These are phyloP conservation scores for Clathrus columnatus DNA, from an alignment of 768 basidiomycete genomes.

Conservation along the genomic window DNA sequence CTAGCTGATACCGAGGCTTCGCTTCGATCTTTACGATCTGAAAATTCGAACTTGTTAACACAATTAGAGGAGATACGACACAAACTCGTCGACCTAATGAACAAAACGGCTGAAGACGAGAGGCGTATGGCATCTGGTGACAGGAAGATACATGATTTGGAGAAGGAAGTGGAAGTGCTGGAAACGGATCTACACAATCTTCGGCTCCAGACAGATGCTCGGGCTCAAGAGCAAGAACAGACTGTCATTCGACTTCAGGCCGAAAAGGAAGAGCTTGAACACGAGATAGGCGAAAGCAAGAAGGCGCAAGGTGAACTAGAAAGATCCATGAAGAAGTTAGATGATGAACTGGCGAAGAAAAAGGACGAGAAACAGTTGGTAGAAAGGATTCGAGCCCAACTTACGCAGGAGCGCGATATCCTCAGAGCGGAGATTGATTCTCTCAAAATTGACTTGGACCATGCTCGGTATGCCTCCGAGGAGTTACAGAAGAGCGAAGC, in stretches of 20 bases:
- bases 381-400: constrained; percentile 3
- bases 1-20: constrained; percentile 67
- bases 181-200: constrained; percentile 48
- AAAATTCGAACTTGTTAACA: constrained; percentile 70
- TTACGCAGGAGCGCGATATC: background rate
- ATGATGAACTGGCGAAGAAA: constrained; percentile 5
- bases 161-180: constrained; percentile 51
- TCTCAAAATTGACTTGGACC: constrained; percentile 41
- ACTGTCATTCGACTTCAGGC: constrained; percentile 38
- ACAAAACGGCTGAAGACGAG: constrained; percentile 39
- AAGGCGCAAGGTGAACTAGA: constrained; percentile 54
- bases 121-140: constrained; percentile 60
- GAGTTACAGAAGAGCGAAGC: constrained; percentile 39
- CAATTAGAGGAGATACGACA: constrained; percentile 81
- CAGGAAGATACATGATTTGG: constrained; percentile 43
- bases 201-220: constrained; percentile 3
- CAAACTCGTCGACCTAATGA: constrained; percentile 75
- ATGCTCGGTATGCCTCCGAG: constrained; percentile 12
- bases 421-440: constrained; percentile 39
- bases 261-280: constrained; percentile 35
- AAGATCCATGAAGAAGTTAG: constrained; percentile 42
- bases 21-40: constrained; percentile 64
- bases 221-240: constrained; percentile 39
- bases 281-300: constrained; percentile 50
- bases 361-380: constrained; percentile 3